Evolutionary conservation across 352 stramenopile species (phyloP), one percentile per base, ranked within the genome.

Genomic region (Phytophthora vignae): DNA sequence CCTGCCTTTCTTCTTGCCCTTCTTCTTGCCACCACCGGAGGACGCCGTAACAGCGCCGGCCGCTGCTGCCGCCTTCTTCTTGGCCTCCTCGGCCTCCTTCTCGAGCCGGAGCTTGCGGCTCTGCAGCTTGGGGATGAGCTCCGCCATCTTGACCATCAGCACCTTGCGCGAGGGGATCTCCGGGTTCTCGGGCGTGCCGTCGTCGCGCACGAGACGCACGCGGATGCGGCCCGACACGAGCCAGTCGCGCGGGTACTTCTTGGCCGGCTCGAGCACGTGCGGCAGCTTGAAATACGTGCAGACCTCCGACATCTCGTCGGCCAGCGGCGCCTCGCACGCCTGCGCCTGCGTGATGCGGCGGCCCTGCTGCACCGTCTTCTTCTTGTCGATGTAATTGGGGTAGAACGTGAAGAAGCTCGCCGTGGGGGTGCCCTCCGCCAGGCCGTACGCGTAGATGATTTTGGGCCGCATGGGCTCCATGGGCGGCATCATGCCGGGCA

Each of bases 121-220:
- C 65, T 94, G 86, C 40, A 96, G 76, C 76, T 94, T 95, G 12
- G 90, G 90, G 57, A 96, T 93, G 8, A 96, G 76, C 68, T 96
- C 88, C 6, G 82, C 88, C 88, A 96, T 96, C 77, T 96, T 94
- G 64, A 93, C 48, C 88, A 96, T 94, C 42, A 95, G 64, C 10
- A 79, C 69, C 73, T 93, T 95, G 73, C 87, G 85, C 22, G 71
- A 90, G 48, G 83, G 79, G 54, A 95, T 83, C 53, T 95, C 87
- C 0, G 82, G 64, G 65, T 95, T 88, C 69, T 92, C 82, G 27
- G 81, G 82, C 48, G 78, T 72, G 7, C 89, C 87, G 60, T 95
- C 82, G 7, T 76, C 75, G 31, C 85, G 82, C 65, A 87, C 33
- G 44, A 97, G 75, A 14, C 90, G 84, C 64, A 96, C 90, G 4